A percentile compares a stretch with the other conserved stretches of the same genome.
Conservation (phyloP, 2,329 filamentous ascomycete species). For the Epichloe aotearoae region DNA sequence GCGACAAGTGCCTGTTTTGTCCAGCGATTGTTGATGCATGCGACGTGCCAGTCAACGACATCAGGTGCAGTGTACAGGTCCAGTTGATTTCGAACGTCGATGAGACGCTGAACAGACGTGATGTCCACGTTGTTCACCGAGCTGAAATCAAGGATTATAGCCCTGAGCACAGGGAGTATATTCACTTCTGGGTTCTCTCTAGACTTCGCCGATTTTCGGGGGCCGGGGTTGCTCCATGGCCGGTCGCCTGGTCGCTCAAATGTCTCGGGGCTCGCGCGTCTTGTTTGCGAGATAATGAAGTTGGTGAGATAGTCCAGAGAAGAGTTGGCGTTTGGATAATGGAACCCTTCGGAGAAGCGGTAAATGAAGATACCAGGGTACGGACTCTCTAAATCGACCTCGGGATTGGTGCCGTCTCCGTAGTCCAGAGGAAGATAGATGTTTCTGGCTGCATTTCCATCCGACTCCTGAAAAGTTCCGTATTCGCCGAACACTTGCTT, state of each 20-base stretch:
- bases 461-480: conserved; percentile 36
- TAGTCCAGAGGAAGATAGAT: conserved; percentile 82
- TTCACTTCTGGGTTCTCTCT: conserved; percentile 14
- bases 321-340: conserved; percentile 86
- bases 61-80: conserved; percentile 73
- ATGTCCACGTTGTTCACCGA: conserved; percentile 90
- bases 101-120: conserved; percentile 81
- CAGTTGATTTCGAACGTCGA: conserved; percentile 89
- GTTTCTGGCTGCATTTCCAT: conserved; percentile 47
- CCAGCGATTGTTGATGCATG: conserved; percentile 83
- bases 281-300: conserved; percentile 57
- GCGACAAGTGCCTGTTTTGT: conserved; percentile 79
- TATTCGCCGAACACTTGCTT: conserved; percentile 35
- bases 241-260: conserved; percentile 60
- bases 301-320: conserved; percentile 68
- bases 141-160: conserved; percentile 88
- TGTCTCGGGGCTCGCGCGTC: conserved; percentile 57
- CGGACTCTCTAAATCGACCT: conserved; percentile 64
- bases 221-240: conserved; percentile 90
- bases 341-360: conserved; percentile 87
- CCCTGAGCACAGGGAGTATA: conserved; percentile 59
- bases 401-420: conserved; percentile 80
- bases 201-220: conserved; percentile 33
- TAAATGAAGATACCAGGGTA: conserved; percentile 94
- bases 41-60: conserved; percentile 87